Evolutionary conservation across 2,329 filamentous ascomycete species (phyloP).

Genomic region (Talaromyces verruculosus): DNA sequence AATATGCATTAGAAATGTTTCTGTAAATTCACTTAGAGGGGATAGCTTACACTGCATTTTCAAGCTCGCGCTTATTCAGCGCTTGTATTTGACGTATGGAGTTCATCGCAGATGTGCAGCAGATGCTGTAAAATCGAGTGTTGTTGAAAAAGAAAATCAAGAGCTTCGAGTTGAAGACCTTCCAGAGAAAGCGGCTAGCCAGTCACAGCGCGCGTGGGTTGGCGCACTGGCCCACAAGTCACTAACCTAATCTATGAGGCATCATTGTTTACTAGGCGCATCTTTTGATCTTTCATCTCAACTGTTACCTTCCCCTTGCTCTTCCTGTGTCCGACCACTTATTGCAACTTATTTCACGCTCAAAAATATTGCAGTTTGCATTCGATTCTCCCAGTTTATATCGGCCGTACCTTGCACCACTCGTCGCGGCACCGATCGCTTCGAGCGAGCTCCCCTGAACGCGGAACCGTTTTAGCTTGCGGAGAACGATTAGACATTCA

Average conservation of each 20-base stretch:
- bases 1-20: background rate
- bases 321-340: background rate
- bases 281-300: constrained; percentile 9
- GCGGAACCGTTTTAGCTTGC: constrained; percentile 19
- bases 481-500: constrained; percentile 6
- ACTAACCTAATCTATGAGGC: constrained; percentile 11
- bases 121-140: background rate
- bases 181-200: constrained; percentile 1
- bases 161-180: background rate
- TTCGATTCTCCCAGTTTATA: background rate
- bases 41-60: constrained; percentile 72
- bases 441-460: constrained; percentile 36
- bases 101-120: constrained; percentile 65
- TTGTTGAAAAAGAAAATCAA: background rate
- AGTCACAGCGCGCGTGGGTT: constrained; percentile 9
- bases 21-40: background rate
- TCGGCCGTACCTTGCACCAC: background rate
- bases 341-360: background rate
- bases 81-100: constrained; percentile 87
- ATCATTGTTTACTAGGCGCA: constrained; percentile 16
- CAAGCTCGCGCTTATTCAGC: constrained; percentile 92
- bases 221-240: constrained; percentile 11
- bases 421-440: constrained; percentile 14
- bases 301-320: background rate
- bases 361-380: background rate